Evolutionary conservation across 2,329 filamentous ascomycete species (phyloP), one percentile per base, ranked within the genome.

Genomic region (Ascochyta rabiei): DNA sequence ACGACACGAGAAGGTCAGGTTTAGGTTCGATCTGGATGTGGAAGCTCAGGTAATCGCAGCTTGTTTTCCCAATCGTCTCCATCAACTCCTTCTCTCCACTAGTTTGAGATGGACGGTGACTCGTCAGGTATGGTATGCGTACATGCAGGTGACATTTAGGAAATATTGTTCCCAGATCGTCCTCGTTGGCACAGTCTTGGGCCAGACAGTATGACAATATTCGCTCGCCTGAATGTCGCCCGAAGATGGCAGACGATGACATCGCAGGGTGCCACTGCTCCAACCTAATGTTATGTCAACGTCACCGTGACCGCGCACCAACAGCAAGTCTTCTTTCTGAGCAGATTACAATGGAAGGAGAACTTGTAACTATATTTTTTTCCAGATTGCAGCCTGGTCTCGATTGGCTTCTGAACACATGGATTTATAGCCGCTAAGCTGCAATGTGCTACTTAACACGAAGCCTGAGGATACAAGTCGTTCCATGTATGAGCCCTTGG

Each of bases 11-110:
- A 9, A 5, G 2, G 12, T 9, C 5, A 19, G 16, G 31, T 18
- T 23, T 38, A 31, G 34, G 15, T 33, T 28, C 21, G 44, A 46
- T 41, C 52, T 54, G 45, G 52, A 41, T 35, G 40, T 40, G 8
- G 19, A 15, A 45, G 12, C 16, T 37, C 15, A 40, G 40, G 45
- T 49, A 46, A 54, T 45, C 21, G 21, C 21, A 23, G 21, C 21
- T 4, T 23, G 21, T 23, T 4, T 4, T 23, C 6, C 21, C 6
- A 23, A 23, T 23, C 21, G 6, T 37, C 9, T 23, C 13, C 6
- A 19, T 39, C 13, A 24, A 24, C 28, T 4, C 8, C 24, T 9
- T 23, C 7, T n/a, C 35, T 30, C n/a, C 39, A 30, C 16, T 30
- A 16, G 18, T n/a, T 23, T 2, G 13, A 37, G 12, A 5, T 40